Evolutionary conservation across 169 alveolate genomes (phyloP), one percentile per base, ranked within the genome.

Genomic region (Eimeria sp.): DNA sequence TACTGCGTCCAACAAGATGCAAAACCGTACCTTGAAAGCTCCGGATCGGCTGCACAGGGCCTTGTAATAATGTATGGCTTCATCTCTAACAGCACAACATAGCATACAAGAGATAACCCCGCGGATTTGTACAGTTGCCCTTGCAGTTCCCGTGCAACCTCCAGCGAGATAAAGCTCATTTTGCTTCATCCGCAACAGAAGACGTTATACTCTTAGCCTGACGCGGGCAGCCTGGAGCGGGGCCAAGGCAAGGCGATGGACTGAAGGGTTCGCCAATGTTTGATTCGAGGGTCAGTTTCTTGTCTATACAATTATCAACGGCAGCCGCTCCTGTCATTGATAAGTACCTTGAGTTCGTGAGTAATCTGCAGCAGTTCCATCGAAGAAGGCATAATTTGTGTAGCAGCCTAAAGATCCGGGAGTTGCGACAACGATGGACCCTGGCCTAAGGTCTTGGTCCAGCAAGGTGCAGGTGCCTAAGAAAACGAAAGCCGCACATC

Each of bases 381-480:
- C 95, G 33, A 85, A 89, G 62, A 43, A 72, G 4, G 94, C 82
- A 30, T 96, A 91, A 72, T 96, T 94, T 16, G 83, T 82, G 96
- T 96, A 95, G 90, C 93, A 87, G 58, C 89, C 88, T 33, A 91
- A 30, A 52, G 95, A 85, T 30, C 97, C 97, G 60, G 91, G 58
- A 9, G 90, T 56, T 16, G 97, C 96, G 25, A 82, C 95, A 23
- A 96, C 95, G 40, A 95, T 68, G 52, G 94, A 85, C 30, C 97
- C 97, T 62, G 97, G 97, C 85, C 90, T 62, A 40, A 96, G 87
- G 37, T 58, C 85, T 49, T 95, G 95, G 82, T 96, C 95, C 43
- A 91, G 71, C 62, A 93, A 66, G 23, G 96, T 91, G 76, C 97
- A 96, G 54, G 97, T 95, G 46, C 97, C 97, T 68, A 85, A 37